These are phyloP conservation scores for Anastatica hierochuntica DNA, from an alignment of 345 rosid species.

Conservation along the genomic window DNA sequence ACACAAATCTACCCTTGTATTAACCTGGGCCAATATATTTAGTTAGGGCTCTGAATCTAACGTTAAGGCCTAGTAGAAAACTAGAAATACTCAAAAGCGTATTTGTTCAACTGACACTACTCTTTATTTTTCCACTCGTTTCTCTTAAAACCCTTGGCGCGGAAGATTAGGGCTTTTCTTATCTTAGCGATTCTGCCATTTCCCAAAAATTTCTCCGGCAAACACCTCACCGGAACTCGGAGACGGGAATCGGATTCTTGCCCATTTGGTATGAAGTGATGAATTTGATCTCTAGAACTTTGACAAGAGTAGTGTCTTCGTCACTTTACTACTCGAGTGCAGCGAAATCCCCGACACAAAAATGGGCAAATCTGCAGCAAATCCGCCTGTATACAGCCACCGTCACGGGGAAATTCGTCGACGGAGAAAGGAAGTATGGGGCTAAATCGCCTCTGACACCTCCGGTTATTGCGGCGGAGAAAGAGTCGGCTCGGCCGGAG, in stretches of 20 bases:
- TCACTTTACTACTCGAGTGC: conserved; percentile 14
- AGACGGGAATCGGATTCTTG: not conserved
- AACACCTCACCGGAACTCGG: not conserved
- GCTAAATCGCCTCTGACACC: not conserved
- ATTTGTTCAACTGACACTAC: too few relatives aligned
- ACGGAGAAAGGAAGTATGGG: not conserved
- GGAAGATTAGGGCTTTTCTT: not conserved
- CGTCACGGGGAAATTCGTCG: not conserved
- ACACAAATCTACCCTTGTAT: too few relatives aligned
- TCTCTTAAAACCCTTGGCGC: conserved; percentile 12
- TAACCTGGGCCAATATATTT: not conserved
- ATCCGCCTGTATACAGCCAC: conserved; percentile 1
- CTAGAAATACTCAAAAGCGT: too few relatives aligned
- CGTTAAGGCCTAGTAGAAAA: not conserved
- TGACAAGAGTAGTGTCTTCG: conserved; percentile 13
- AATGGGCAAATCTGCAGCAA: conserved; percentile 13
- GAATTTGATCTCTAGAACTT: conserved; percentile 18
- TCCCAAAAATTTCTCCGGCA: not conserved
- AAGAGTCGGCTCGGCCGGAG: conserved; percentile 33
- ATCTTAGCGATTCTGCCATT: not conserved
- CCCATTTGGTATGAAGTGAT: conserved; percentile 3
- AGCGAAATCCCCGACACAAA: conserved; percentile 7
- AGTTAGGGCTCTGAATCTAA: not conserved
- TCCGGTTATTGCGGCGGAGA: not conserved
- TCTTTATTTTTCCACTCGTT: not conserved